Base-by-base conservation (phyloP, 2,329 filamentous ascomycete genomes). In the Alternaria triticimaculans region DNA sequence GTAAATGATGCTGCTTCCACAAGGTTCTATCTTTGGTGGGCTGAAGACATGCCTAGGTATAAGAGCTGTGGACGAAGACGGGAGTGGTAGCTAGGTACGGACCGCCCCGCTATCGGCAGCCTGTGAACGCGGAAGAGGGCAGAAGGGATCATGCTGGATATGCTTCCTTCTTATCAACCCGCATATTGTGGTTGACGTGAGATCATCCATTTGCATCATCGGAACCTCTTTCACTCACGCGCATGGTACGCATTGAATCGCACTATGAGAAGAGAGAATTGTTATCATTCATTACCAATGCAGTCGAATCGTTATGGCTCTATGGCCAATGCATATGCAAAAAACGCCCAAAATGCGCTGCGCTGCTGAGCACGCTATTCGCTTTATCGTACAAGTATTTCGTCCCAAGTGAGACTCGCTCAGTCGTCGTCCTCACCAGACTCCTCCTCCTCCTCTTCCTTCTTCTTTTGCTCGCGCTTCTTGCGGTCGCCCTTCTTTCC, bases 361-460 rank as follows among this genome's bases (percentile, higher is more conserved):
- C 58, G 33, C 26, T 46, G 54, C 49, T 53, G 9, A 53, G 18
- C 49, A 41, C 56, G 49, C 30, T 49, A 15, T 44, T 30, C 18
- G 25, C 44, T 58, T n/a, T 55, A 41, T 55, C 58, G 43, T 60
- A 50, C 46, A 61, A 49, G 62, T 67, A 66, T 63, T 55, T 55
- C 68, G 65, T 66, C 21, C 21, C 25, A 11, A 11, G 14, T 14
- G 12, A 48, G 15, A n/a, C 18, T 50, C 21, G 26, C 55, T 73
- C 66, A 77, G 45, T 79, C 76, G 49, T 78, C 76, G 14, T 78
- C 71, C 54, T 80, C 71, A 55, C 71, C 68, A 44, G 68, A 67
- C 58, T 78, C 73, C 45, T 79, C 75, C 23, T 87, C 86, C 72
- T 85, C 82, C 26, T 86, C 82, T 28, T 86, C 83, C n/a, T 82